Evolutionary conservation across 495 filamentous ascomycete species (phyloP).

Genomic region (Hypoxylon cercidicola): DNA sequence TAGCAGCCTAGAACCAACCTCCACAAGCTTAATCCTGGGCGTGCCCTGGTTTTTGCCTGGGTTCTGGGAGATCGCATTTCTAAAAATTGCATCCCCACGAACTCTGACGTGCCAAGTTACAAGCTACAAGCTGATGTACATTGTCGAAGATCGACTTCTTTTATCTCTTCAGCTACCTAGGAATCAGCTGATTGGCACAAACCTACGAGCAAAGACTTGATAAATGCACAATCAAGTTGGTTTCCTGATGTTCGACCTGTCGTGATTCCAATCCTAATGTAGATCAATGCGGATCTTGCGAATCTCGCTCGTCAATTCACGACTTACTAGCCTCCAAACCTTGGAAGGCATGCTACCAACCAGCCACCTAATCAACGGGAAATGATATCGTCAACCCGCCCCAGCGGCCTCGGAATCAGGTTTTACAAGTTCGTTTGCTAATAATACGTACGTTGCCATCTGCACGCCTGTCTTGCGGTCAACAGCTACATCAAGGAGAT

Average conservation of each 20-base stretch:
- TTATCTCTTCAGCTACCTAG: constrained; percentile 5
- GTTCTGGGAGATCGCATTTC: constrained; percentile 31
- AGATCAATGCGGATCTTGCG: constrained; percentile 16
- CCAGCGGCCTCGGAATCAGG: background rate
- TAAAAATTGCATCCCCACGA: constrained; percentile 43
- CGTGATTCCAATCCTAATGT: constrained; percentile 2
- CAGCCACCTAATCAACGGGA: constrained; percentile 32
- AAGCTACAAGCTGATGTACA: constrained; percentile 3
- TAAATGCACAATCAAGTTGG: background rate
- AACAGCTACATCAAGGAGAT: constrained; percentile 5
- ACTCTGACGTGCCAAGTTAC: constrained; percentile 19
- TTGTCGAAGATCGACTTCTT: background rate
- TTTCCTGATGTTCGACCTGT: constrained; percentile 3
- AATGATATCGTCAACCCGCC: constrained; percentile 19
- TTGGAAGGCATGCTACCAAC: constrained; percentile 23
- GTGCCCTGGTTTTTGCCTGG: too few relatives aligned
- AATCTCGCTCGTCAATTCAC: constrained; percentile 18
- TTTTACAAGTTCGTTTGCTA: background rate
- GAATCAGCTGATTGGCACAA: constrained; percentile 12
- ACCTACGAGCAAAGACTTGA: constrained; percentile 8
- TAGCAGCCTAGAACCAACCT: constrained; percentile 8
- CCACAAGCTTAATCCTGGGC: constrained; percentile 41
- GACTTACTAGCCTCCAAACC: background rate
- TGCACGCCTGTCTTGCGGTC: background rate
- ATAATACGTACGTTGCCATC: constrained; percentile 1